Conservation (phyloP, 352 stramenopile genomes). For the Phytophthora pisi region DNA sequence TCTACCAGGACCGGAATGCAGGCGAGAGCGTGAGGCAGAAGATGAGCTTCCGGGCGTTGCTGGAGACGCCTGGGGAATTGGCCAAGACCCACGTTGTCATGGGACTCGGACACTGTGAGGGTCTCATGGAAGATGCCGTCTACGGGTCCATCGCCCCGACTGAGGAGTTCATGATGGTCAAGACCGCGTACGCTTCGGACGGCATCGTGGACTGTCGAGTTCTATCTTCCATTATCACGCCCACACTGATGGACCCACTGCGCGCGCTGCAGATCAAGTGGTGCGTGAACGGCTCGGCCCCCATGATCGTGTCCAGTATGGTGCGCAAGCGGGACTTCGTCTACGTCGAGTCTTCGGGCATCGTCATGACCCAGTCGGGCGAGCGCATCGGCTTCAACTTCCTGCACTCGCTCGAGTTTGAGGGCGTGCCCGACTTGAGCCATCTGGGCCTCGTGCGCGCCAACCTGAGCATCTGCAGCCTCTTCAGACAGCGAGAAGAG, state of each 20-base stretch:
- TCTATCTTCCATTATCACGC: slow-evolving; percentile 40
- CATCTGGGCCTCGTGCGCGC: slow-evolving; percentile 39
- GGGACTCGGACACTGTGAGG: slow-evolving; percentile 39
- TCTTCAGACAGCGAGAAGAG: slow-evolving; percentile 51
- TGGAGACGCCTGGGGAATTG: slow-evolving; percentile 28
- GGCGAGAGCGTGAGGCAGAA: slow-evolving; percentile 32
- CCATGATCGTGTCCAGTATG: slow-evolving; percentile 40
- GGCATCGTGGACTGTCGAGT: slow-evolving; percentile 50
- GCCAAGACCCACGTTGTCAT: slow-evolving; percentile 42
- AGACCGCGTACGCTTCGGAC: slow-evolving; percentile 57
- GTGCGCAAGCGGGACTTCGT: slow-evolving; percentile 60
- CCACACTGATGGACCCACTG: slow-evolving; percentile 42
- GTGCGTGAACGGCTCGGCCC: slow-evolving; percentile 50
- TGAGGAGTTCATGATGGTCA: slow-evolving; percentile 56
- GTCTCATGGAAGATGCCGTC: slow-evolving; percentile 57
- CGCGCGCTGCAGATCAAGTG: slow-evolving; percentile 52
- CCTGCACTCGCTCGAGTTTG: slow-evolving; percentile 55
- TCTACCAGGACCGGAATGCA: slow-evolving; percentile 33
- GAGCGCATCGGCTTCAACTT: slow-evolving; percentile 59
- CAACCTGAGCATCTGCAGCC: slow-evolving; percentile 55
- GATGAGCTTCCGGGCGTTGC: slow-evolving; percentile 31
- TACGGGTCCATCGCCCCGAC: slow-evolving; percentile 56
- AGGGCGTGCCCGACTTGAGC: slow-evolving; percentile 38
- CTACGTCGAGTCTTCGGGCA: slow-evolving; percentile 50
- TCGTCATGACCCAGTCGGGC: slow-evolving; percentile 39